These are phyloP conservation scores for Alternaria viburni DNA, from an alignment of 2,329 filamentous ascomycete genomes.

Conservation along the genomic window DNA sequence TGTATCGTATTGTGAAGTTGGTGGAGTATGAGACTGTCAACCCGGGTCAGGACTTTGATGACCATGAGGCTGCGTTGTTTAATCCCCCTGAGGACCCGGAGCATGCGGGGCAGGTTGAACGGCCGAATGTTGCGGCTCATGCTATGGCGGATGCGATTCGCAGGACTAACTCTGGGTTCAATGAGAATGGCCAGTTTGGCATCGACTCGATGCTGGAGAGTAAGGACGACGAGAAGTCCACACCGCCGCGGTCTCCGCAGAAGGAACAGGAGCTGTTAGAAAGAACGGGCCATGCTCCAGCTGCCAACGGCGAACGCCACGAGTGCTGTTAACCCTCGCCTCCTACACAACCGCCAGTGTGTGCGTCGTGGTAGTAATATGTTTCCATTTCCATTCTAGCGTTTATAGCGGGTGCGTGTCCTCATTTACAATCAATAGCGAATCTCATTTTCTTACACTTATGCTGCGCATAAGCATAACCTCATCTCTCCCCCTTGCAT, in stretches of 20 bases:
- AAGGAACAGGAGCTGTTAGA: neutral
- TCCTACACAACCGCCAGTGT: fast-evolving
- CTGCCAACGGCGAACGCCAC: neutral
- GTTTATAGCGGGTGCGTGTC: neutral
- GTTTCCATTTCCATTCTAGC: neutral
- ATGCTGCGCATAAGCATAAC: slow-evolving; percentile 35
- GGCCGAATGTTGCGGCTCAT: slow-evolving; percentile 41
- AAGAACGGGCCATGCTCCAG: neutral
- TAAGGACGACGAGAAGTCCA: neutral
- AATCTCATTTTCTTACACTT: neutral
- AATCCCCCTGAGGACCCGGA: slow-evolving; percentile 35
- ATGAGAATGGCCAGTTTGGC: neutral
- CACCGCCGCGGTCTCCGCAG: neutral
- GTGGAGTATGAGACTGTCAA: slow-evolving; percentile 53
- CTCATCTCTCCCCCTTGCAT: slow-evolving; percentile 39
- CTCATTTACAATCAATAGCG: neutral
- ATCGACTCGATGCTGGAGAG: slow-evolving; percentile 12
- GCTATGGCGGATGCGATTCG: slow-evolving; percentile 14
- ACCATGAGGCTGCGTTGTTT: slow-evolving; percentile 44
- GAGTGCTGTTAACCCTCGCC: neutral
- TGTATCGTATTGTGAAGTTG: slow-evolving; percentile 50
- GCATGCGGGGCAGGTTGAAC: slow-evolving; percentile 32
- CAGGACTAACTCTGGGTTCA: slow-evolving; percentile 3
- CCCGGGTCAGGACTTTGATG: slow-evolving; percentile 49
- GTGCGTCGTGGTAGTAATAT: neutral